Evolutionary conservation across 2,329 filamentous ascomycete species (phyloP), one percentile per base, ranked within the genome.

Genomic region (Alternaria triticimaculans): DNA sequence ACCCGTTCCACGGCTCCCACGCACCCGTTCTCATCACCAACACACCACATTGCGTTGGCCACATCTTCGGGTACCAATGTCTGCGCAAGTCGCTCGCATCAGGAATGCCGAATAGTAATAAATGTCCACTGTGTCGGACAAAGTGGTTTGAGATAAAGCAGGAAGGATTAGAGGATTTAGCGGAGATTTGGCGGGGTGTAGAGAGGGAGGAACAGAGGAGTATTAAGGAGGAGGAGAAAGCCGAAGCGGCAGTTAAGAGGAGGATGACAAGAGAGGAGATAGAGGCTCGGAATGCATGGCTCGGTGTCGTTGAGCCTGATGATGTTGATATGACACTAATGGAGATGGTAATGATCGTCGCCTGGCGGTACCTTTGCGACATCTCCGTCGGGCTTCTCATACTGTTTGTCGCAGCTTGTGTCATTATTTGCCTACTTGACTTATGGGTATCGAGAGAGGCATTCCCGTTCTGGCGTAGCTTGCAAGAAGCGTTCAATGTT

Each of bases 221-320:
- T n/a, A 10, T 37, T 37, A 37, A 15, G 33, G 15, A 37, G 33
- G 33, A 5, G 4, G 7, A n/a, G 33, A 1, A 37, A n/a, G 15
- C 4, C 2, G 33, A n/a, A n/a, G 33, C 15, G 0, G 1, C 0
- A 37, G 33, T n/a, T 37, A 2, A 1, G 33, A 37, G 15, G 15
- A 37, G 33, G 33, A 3, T 37, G 4, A 37, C 4, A 15, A 37
- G 33, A 10, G 33, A 37, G 33, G 33, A 37, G 15, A 37, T 37
- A n/a, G 33, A 37, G 33, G 33, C 33, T 37, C 0, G 0, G 15
- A 37, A 37, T 37, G 33, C 33, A 3, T 37, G 33, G 33, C 15
- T 37, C 7, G 33, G 33, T 9, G 33, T 1, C n/a, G 33, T 37
- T 37, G 33, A 37, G 33, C 33, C 33, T 37, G 33, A 37, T 37